phyloP scores from a whole-genome alignment of 441 rosid genomes.

The Populus tomentosa region DNA sequence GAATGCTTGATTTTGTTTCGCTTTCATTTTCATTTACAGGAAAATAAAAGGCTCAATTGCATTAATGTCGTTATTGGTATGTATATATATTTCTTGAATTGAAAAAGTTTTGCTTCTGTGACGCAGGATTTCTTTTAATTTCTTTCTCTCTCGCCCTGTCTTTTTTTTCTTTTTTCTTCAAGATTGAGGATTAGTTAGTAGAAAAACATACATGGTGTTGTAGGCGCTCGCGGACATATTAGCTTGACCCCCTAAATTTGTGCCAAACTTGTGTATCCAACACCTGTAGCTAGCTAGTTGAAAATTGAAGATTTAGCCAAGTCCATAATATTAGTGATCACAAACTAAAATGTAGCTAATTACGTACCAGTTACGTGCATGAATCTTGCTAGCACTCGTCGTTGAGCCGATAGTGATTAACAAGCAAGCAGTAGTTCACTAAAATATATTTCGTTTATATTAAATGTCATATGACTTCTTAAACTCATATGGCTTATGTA shows the following conservation, averaged over 20 bases:
- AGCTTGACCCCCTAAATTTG: background rate
- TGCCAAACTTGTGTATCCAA: background rate
- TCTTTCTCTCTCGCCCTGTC: too few species aligned
- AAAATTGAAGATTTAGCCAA: background rate
- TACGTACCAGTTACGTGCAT: background rate
- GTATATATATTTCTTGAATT: background rate
- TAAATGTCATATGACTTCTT: too few species aligned
- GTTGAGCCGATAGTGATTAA: background rate
- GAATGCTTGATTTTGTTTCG: background rate
- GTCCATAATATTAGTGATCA: background rate
- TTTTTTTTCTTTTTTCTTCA: too few species aligned
- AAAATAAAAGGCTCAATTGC: background rate
- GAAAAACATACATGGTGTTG: background rate
- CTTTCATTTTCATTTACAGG: background rate
- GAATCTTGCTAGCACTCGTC: background rate
- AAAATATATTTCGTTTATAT: too few species aligned
- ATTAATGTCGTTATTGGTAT: background rate
- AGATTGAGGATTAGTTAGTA: too few species aligned
- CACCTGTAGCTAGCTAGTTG: background rate
- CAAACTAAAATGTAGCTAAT: background rate
- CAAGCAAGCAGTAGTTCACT: background rate
- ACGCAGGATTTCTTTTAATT: background rate
- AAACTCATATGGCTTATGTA: too few species aligned
- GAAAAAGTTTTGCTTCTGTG: background rate
- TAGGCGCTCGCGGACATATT: background rate